Evolutionary conservation across 345 rosid species (phyloP).

Genomic region (Carallia brachiata): DNA sequence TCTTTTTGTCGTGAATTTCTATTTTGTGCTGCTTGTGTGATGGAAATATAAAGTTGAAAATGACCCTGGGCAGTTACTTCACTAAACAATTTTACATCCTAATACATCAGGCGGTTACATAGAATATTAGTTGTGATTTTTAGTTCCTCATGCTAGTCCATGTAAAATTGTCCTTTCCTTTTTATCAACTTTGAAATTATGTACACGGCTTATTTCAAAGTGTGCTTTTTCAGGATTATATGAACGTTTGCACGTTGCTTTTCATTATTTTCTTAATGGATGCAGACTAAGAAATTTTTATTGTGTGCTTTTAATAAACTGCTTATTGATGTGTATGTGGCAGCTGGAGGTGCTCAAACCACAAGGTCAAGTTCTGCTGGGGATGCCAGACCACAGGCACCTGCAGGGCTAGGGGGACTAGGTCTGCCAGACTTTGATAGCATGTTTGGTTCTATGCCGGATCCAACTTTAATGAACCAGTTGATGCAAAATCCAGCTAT

Average conservation of each 20-base stretch:
- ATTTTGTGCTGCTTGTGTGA: too few species aligned
- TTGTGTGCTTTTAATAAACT: conserved; percentile 4
- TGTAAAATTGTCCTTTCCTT: too few species aligned
- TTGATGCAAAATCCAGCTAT: conserved; percentile 63
- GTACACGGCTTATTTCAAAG: not conserved
- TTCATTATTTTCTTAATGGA: too few species aligned
- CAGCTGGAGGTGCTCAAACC: conserved; percentile 47
- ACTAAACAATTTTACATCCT: too few species aligned
- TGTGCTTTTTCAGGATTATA: not conserved
- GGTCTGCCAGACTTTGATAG: conserved; percentile 48
- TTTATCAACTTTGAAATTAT: too few species aligned
- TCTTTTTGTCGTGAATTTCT: too few species aligned
- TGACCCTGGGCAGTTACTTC: too few species aligned
- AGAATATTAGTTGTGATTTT: too few species aligned
- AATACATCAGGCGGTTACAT: too few species aligned
- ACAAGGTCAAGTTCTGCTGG: conserved; percentile 43
- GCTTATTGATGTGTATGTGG: conserved; percentile 15
- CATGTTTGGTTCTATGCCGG: conserved; percentile 42
- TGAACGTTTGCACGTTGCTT: not conserved
- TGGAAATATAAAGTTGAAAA: too few species aligned
- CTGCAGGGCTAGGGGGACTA: conserved; percentile 49
- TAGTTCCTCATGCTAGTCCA: too few species aligned
- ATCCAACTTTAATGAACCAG: conserved; percentile 43
- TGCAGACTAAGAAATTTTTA: not conserved
- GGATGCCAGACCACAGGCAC: conserved; percentile 41